Evolutionary conservation across 441 rosid genomes (phyloP), one percentile per base, ranked within the genome.

Genomic region (Aleurites moluccanus): DNA sequence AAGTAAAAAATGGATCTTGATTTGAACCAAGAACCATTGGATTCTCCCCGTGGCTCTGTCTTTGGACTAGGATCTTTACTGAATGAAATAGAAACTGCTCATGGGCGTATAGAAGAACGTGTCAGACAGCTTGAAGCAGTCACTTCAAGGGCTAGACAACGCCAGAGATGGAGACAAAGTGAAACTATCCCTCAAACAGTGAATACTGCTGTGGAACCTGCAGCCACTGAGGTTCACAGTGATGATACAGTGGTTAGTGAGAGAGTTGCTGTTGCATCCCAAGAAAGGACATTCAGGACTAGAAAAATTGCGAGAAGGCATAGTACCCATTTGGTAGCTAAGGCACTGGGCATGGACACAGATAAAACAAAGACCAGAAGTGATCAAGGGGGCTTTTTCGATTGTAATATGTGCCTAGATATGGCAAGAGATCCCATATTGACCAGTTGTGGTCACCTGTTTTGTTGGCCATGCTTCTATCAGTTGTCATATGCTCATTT

Each of bases 401-500:
- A 90, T 69, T 92, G 97, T 85, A 89, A 90, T 67, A 88, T 92
- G 64, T 92, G 95, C 80, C 79, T 92, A 33, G 89, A 86, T 67
- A 82, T 78, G 23, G 96, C 90, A 1, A 84, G 77, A 16, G 95
- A 90, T 66, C 97, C 97, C 0, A 85, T 92, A 33, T 88, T 92
- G 64, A 92, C 95, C 70, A 83, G 83, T 63, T 90, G 97, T 30
- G 95, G 97, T 35, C 97, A 92, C 74, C 89, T 92, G 76, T 92
- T 81, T 80, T 92, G 95, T 75, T 92, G 96, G 97, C 87, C 96
- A 42, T 92, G 97, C 89, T 90, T 92, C 81, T 90, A 89, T 88
- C 80, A 75, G 72, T 87, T 85, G 72, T 79, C 90, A 38, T 30
- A 80, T 75, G 78, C 73, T 75, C 80, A 84, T 78, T 21, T 82